Evolutionary conservation across 371 early-diverging fungal genomes (phyloP).

Genomic region (Mortierella sp.): DNA sequence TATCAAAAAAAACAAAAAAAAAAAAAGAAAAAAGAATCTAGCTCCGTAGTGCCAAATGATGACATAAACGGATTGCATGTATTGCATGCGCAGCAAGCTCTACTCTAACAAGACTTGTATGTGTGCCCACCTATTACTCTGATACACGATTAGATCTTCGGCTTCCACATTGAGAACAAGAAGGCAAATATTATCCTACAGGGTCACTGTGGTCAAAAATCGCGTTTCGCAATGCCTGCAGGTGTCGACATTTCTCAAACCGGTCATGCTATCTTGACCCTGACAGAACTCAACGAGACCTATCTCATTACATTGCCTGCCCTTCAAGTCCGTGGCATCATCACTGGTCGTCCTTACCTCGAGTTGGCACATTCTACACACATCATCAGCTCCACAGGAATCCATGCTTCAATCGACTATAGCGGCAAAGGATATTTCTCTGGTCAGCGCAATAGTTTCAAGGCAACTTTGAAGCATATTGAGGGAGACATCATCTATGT

Average conservation of each 20-base stretch:
- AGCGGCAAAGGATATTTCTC: constrained; percentile 84
- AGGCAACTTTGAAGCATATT: constrained; percentile 69
- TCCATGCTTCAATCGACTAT: constrained; percentile 77
- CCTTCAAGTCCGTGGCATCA: constrained; percentile 82
- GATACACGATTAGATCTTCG: constrained; percentile 59
- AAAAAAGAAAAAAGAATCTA: not conserved
- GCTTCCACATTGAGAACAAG: constrained; percentile 78
- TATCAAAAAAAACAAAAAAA: too few relatives aligned
- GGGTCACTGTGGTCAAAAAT: constrained; percentile 88
- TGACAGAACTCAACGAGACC: constrained; percentile 70
- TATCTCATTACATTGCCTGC: constrained; percentile 84
- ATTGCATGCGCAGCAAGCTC: too few relatives aligned
- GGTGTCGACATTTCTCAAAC: constrained; percentile 84
- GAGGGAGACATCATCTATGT: constrained; percentile 64
- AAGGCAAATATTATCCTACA: constrained; percentile 76
- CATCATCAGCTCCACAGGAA: constrained; percentile 77
- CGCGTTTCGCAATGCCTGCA: constrained; percentile 80
- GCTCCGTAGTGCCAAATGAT: not conserved
- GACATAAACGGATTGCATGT: too few relatives aligned
- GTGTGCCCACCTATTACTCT: not conserved
- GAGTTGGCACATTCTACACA: constrained; percentile 80
- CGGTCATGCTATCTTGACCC: constrained; percentile 74
- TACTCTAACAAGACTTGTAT: too few relatives aligned
- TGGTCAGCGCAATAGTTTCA: constrained; percentile 84
- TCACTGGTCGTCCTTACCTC: constrained; percentile 85